phyloP scores from a whole-genome alignment of 2,329 filamentous ascomycete genomes.

The Pseudogymnoascus sp. region DNA sequence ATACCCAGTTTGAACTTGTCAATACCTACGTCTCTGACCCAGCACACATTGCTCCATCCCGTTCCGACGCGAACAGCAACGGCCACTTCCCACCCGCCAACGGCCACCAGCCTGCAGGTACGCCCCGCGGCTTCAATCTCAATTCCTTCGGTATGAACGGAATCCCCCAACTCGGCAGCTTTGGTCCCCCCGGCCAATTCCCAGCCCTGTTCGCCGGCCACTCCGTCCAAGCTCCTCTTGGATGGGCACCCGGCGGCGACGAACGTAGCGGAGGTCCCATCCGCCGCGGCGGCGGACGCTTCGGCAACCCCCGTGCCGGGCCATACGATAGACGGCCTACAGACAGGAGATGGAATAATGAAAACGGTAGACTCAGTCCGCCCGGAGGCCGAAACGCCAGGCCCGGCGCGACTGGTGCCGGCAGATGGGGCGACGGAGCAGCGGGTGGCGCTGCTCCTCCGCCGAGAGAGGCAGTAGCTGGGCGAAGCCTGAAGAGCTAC shows the following conservation, averaged over 20 bases:
- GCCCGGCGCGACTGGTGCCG: conserved; percentile 40
- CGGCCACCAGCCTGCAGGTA: conserved; percentile 69
- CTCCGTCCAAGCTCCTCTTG: conserved; percentile 33
- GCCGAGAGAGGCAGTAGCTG: conserved; percentile 84
- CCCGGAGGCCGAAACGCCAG: conserved; percentile 46
- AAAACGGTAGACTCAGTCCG: conserved; percentile 39
- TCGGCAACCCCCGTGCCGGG: conserved; percentile 52
- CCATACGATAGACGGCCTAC: conserved; percentile 66
- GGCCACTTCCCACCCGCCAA: conserved; percentile 84
- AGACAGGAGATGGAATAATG: conserved; percentile 41
- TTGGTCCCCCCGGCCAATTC: conserved; percentile 44
- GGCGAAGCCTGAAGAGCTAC: conserved; percentile 90
- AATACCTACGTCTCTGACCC: conserved; percentile 94
- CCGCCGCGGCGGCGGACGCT: conserved; percentile 57
- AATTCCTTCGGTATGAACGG: conserved; percentile 58
- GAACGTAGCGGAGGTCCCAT: conserved; percentile 58
- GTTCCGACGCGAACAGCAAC: conserved; percentile 90
- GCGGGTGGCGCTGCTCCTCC: conserved; percentile 71
- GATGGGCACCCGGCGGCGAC: conserved; percentile 44
- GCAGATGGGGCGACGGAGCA: conserved; percentile 63
- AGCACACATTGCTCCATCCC: conserved; percentile 84
- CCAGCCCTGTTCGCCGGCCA: conserved; percentile 48
- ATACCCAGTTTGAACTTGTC: conserved; percentile 68
- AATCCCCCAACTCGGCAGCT: conserved; percentile 50
- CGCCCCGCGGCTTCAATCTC: conserved; percentile 85